These are phyloP conservation scores for Alternaria arborescens DNA, from an alignment of 2,329 filamentous ascomycete species.

Conservation along the genomic window DNA sequence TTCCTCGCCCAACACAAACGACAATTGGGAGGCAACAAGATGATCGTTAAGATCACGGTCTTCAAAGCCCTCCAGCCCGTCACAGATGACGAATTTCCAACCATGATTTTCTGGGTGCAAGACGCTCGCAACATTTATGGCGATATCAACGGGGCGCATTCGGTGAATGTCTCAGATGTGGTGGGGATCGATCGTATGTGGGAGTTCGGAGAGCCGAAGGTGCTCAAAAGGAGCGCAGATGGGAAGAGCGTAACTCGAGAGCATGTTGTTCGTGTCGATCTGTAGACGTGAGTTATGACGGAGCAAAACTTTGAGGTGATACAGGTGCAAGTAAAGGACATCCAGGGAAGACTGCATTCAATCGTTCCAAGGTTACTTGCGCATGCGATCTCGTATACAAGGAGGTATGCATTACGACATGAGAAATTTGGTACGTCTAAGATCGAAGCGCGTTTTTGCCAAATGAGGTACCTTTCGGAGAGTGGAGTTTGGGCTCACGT, in stretches of 20 bases:
- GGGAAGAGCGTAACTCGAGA: neutral
- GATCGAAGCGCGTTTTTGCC: neutral
- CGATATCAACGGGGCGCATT: neutral
- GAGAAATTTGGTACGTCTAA: neutral
- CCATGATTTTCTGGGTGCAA: neutral
- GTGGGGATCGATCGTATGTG: neutral
- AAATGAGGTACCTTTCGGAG: neutral
- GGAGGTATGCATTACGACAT: too few species aligned
- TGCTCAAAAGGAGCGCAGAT: neutral
- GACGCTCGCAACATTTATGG: neutral
- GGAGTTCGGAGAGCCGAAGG: neutral
- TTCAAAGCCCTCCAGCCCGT: neutral
- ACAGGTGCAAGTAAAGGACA: neutral
- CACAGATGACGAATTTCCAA: neutral
- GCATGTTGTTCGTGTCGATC: neutral
- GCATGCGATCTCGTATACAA: neutral
- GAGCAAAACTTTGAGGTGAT: neutral
- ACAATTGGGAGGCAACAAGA: neutral
- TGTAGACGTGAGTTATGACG: neutral
- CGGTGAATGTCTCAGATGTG: neutral
- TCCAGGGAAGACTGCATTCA: neutral
- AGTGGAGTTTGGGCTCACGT: neutral
- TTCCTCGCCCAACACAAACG: conserved; percentile 13
- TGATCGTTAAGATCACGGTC: conserved; percentile 3
- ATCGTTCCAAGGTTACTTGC: neutral